Conservation (phyloP, 768 basidiomycete species). For the Suillus tomentosus region DNA sequence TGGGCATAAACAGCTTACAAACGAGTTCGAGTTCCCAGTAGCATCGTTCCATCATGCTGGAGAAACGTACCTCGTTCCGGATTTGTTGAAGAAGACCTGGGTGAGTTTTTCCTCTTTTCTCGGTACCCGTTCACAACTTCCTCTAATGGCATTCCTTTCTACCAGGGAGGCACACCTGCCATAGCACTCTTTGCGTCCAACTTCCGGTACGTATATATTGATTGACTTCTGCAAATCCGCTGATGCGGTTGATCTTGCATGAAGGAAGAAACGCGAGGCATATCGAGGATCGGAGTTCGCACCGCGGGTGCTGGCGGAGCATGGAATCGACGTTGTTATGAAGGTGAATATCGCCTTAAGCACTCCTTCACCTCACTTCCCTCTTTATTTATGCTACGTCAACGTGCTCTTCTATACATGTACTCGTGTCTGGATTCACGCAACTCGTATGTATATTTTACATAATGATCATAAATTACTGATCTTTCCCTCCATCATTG, state of each 20-base stretch:
- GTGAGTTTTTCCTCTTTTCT: slow-evolving; percentile 27
- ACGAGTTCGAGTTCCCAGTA: slow-evolving; percentile 83
- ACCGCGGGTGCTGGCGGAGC: slow-evolving; percentile 67
- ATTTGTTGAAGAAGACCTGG: slow-evolving; percentile 72
- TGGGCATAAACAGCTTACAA: slow-evolving; percentile 53
- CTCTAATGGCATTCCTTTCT: background rate
- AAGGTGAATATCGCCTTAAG: slow-evolving; percentile 49
- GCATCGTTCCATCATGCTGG: slow-evolving; percentile 80
- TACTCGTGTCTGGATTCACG: background rate
- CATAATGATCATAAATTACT: background rate
- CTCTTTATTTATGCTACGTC: background rate
- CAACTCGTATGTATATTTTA: background rate
- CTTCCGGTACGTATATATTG: slow-evolving; percentile 32
- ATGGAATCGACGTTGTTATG: slow-evolving; percentile 70
- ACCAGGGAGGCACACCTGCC: slow-evolving; percentile 64
- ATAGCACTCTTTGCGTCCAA: slow-evolving; percentile 76
- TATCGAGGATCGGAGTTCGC: slow-evolving; percentile 83
- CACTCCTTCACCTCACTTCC: background rate
- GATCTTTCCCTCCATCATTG: background rate
- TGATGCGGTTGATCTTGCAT: slow-evolving; percentile 1
- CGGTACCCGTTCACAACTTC: slow-evolving; percentile 1
- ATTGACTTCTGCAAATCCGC: background rate
- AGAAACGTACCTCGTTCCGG: slow-evolving; percentile 83
- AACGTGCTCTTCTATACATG: background rate
- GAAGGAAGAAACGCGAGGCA: slow-evolving; percentile 77